Conservation (phyloP, 1,139 yeast genomes). For the Pichia sp. region DNA sequence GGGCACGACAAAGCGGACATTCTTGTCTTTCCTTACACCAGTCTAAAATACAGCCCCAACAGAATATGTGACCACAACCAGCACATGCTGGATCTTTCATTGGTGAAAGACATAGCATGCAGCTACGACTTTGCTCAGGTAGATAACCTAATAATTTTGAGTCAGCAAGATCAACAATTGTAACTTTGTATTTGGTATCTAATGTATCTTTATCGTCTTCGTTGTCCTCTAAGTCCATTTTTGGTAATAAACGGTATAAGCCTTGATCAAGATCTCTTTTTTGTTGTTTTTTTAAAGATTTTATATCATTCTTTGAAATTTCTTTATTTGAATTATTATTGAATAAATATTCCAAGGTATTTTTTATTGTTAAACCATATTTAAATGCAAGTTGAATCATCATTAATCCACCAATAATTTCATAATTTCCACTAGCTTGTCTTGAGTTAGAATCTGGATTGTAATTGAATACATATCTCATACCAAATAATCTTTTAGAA, state of each 20-base stretch:
- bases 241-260: too few relatives aligned
- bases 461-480: slow-evolving; percentile 73
- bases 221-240: too few relatives aligned
- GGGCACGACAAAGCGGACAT: slow-evolving; percentile 87
- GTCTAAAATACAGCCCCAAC: slow-evolving; percentile 87
- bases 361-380: slow-evolving; percentile 27
- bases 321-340: neutral
- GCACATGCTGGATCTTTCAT: slow-evolving; percentile 85
- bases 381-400: slow-evolving; percentile 53
- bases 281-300: neutral
- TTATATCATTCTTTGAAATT: neutral
- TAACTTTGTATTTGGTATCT: slow-evolving; percentile 2
- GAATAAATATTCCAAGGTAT: neutral
- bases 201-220: neutral
- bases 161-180: slow-evolving; percentile 49
- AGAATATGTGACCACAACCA: slow-evolving; percentile 86
- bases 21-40: slow-evolving; percentile 86
- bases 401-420: slow-evolving; percentile 67
- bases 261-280: neutral
- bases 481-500: slow-evolving; percentile 69
- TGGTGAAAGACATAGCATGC: slow-evolving; percentile 75
- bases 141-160: slow-evolving; percentile 56
- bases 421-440: slow-evolving; percentile 56
- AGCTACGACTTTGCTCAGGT: slow-evolving; percentile 62
- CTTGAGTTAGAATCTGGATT: slow-evolving; percentile 37